Conservation (phyloP, 176 grass and related monocot species). For the Calamus simplicifolius region DNA sequence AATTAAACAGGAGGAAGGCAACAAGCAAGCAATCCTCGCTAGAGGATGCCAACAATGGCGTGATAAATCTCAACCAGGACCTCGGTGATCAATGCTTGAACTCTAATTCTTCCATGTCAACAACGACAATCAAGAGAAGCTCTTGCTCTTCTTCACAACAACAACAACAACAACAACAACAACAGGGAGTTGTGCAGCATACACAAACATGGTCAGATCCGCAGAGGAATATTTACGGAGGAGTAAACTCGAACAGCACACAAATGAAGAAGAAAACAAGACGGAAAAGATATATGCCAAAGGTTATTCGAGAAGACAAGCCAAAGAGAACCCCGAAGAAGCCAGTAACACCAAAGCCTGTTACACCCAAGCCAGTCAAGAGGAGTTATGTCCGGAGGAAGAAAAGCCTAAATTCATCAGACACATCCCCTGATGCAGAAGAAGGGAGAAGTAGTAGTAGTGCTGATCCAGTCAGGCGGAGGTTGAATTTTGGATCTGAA, state of each 20-base stretch:
- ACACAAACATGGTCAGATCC: too few relatives aligned
- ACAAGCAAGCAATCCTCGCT: conserved; percentile 10
- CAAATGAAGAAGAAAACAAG: conserved; percentile 10
- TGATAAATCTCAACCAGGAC: conserved; percentile 8
- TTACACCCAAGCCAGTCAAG: not conserved
- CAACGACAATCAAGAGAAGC: conserved; percentile 18
- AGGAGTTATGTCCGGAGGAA: conserved; percentile 47
- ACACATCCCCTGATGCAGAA: conserved; percentile 4
- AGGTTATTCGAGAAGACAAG: conserved; percentile 45
- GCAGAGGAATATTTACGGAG: conserved; percentile 8
- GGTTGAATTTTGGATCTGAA: conserved; percentile 31
- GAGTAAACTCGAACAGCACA: conserved; percentile 16
- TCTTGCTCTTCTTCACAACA: too few relatives aligned
- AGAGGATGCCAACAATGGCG: not conserved
- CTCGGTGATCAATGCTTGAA: conserved; percentile 17
- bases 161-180: too few relatives aligned
- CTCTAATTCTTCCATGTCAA: conserved; percentile 19
- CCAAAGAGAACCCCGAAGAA: conserved; percentile 29
- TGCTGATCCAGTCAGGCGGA: conserved; percentile 27
- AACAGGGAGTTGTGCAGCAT: conserved; percentile 4
- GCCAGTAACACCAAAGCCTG: conserved; percentile 21
- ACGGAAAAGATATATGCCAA: conserved; percentile 53
- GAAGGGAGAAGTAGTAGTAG: too few relatives aligned
- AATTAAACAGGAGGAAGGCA: conserved; percentile 2
- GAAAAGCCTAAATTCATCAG: conserved; percentile 22